Evolutionary conservation across 495 filamentous ascomycete genomes (phyloP).

Genomic region (Gamarada debralockiae): DNA sequence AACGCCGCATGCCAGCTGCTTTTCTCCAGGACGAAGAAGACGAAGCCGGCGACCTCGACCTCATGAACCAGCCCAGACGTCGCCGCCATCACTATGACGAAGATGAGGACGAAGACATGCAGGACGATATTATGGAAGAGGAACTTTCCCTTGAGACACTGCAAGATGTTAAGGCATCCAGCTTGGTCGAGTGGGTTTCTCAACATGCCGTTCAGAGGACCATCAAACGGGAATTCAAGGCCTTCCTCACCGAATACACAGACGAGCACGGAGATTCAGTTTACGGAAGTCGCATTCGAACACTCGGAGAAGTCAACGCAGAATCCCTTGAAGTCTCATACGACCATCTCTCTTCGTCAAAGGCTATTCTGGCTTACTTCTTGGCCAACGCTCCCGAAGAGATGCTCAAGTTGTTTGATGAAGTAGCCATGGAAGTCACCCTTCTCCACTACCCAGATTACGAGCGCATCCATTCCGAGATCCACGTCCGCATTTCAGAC

Average conservation of each 20-base stretch:
- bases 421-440: constrained; percentile 93
- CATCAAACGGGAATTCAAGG: constrained; percentile 94
- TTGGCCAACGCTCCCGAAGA: constrained; percentile 92
- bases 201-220: constrained; percentile 88
- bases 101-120: constrained; percentile 88
- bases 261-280: constrained; percentile 84
- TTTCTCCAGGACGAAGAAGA: constrained; percentile 90
- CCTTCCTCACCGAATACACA: constrained; percentile 93
- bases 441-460: constrained; percentile 96
- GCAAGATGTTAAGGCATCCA: constrained; percentile 89
- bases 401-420: constrained; percentile 92
- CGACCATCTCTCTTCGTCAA: constrained; percentile 80
- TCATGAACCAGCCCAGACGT: constrained; percentile 75
- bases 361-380: constrained; percentile 97
- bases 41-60: constrained; percentile 67
- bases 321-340: constrained; percentile 96
- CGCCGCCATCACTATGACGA: constrained; percentile 89
- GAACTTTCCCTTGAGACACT: constrained; percentile 90
- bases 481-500: constrained; percentile 95
- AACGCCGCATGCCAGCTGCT: constrained; percentile 73
- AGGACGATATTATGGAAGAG: constrained; percentile 86
- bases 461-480: constrained; percentile 94
- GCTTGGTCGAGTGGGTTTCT: constrained; percentile 90
- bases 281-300: constrained; percentile 89
- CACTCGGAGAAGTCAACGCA: constrained; percentile 92